Base-by-base conservation (phyloP, 2,329 filamentous ascomycete species). In the Fusarium xyrophilum region DNA sequence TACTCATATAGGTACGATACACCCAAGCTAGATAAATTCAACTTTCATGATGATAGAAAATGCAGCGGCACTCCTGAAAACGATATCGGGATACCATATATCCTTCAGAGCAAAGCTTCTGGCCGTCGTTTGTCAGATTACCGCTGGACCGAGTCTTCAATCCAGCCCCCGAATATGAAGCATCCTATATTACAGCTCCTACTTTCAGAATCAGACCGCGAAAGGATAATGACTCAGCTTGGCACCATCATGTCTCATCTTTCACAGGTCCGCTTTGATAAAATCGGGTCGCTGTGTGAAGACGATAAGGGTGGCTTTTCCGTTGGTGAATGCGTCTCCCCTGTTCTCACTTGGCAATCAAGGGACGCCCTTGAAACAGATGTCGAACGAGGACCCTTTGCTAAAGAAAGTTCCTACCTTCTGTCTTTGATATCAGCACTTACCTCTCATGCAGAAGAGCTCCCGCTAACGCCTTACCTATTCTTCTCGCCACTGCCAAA, bases 81-180 rank as follows among this genome's bases (percentile, higher is more conserved):
- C 33, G 59, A 63, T 12, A 65, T 73, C 5, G 70, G 68, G 4
- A 52, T 73, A 13, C 72, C 71, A 4, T 74, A 72, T 40, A 72
- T 73, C n/a, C 69, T 74, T 35, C 61, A 67, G 60, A 70, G 70
- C 36, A 73, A 69, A 33, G 72, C 70, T 25, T 4, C 51, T 35
- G 70, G 72, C 2, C 65, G 65, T 6, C 36, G 62, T 11, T 42
- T 73, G 4, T 65, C 60, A 11, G 59, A 65, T 21, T 74, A 74
- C 19, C 52, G 60, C 53, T 73, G 68, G 72, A 39, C 36, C 4
- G 36, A 65, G 23, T 1, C 43, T 10, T 35, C 25, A 42, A 19
- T 48, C 11, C 55, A 47, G 27, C 52, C 46, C 25, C 46, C 52
- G 4, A 33, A 33, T n/a, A 5, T 25, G 12, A 25, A 7, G 6